Evolutionary conservation across 2,329 filamentous ascomycete species (phyloP).

Genomic region (Zarea fungicola): DNA sequence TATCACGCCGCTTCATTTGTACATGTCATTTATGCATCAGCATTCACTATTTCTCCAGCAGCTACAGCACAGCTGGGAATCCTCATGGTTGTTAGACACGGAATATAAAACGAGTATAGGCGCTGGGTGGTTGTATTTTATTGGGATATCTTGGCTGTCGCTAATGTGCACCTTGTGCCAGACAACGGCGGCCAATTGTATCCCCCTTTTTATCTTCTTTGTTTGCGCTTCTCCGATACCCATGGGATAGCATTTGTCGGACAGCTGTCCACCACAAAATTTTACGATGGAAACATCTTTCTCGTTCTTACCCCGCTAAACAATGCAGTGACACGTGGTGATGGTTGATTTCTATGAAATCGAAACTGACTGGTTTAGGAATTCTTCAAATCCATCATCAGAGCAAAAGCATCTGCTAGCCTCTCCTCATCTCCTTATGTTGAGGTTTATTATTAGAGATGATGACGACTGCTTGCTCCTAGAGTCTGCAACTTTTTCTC

Average conservation of each 20-base stretch:
- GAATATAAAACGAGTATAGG: slow-evolving; percentile 1
- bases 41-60: background rate
- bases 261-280: slow-evolving; percentile 4
- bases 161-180: background rate
- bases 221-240: slow-evolving; percentile 8
- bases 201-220: background rate
- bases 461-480: slow-evolving; percentile 5
- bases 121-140: slow-evolving; percentile 6
- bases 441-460: too few species aligned
- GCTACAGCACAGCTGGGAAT: background rate
- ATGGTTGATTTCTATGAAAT: slow-evolving; percentile 8
- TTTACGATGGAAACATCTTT: slow-evolving; percentile 5
- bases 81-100: background rate
- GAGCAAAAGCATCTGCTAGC: background rate
- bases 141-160: background rate
- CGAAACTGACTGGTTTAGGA: background rate
- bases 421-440: background rate
- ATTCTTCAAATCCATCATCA: background rate
- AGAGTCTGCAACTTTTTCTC: slow-evolving; percentile 38
- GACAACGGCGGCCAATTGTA: background rate
- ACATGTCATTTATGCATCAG: slow-evolving; percentile 1
- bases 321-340: slow-evolving; percentile 24
- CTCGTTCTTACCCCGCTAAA: slow-evolving; percentile 21
- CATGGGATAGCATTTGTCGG: slow-evolving; percentile 12
- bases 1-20: background rate